A percentile compares a stretch with the other conserved stretches of the same genome.
Conservation (phyloP, 345 rosid genomes). For the Sisymbrium irio region DNA sequence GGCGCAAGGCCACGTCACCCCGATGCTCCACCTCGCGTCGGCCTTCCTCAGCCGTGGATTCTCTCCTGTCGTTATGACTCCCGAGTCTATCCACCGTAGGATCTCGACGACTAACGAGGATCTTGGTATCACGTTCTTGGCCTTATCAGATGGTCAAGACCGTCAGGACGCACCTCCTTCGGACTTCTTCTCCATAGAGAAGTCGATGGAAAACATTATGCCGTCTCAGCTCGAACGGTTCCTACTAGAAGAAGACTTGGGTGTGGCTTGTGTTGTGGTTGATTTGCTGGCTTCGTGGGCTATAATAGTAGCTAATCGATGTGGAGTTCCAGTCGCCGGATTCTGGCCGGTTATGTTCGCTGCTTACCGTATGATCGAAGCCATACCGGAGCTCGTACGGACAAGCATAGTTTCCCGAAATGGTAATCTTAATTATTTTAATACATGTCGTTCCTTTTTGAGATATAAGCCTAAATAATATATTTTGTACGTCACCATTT, state of each 20-base stretch:
- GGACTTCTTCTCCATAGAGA: slow-evolving; percentile 66
- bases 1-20: slow-evolving; percentile 79
- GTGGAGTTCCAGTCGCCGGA: slow-evolving; percentile 58
- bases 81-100: slow-evolving; percentile 53
- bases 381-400: slow-evolving; percentile 59
- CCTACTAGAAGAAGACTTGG: slow-evolving; percentile 32
- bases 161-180: slow-evolving; percentile 23
- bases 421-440: slow-evolving; percentile 36
- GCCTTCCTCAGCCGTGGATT: slow-evolving; percentile 47
- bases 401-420: slow-evolving; percentile 48
- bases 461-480: neutral
- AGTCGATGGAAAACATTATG: slow-evolving; percentile 57
- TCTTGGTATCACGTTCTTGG: slow-evolving; percentile 36
- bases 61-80: slow-evolving; percentile 48
- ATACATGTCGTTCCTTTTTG: neutral
- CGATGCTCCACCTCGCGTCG: slow-evolving; percentile 63
- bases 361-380: slow-evolving; percentile 50
- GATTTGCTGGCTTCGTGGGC: slow-evolving; percentile 76
- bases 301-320: slow-evolving; percentile 47
- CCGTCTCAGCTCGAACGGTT: slow-evolving; percentile 55
- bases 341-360: slow-evolving; percentile 79
- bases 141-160: slow-evolving; percentile 48
- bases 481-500: neutral
- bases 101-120: slow-evolving; percentile 22
- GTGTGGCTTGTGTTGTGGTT: slow-evolving; percentile 55